A percentile compares a stretch with the other conserved stretches of the same genome.
Evolutionary conservation across 73 alveolate species (phyloP).

Genomic region (Durusdinium trenchii): DNA sequence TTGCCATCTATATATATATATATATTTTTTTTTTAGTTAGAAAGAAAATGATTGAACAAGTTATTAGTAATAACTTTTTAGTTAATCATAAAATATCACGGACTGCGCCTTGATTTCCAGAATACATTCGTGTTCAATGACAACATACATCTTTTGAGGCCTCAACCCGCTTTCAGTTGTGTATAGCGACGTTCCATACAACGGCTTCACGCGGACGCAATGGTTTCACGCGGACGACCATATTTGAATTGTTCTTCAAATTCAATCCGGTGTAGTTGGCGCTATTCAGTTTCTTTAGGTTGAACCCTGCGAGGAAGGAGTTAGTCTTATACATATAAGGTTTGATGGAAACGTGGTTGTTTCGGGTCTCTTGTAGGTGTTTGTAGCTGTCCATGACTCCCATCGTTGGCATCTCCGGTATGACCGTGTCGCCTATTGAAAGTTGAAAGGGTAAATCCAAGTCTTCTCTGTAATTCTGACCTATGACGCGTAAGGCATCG

Average conservation of each 20-base stretch:
- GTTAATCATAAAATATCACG: constrained; percentile 19
- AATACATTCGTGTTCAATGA: constrained; percentile 61
- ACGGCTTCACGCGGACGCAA: too few species aligned
- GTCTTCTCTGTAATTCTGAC: neutral
- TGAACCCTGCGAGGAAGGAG: constrained; percentile 51
- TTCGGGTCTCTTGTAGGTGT: constrained; percentile 45
- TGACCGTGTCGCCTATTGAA: constrained; percentile 21
- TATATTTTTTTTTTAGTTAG: too few species aligned
- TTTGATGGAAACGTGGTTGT: constrained; percentile 59
- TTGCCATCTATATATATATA: too few species aligned
- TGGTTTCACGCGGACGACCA: constrained; percentile 45
- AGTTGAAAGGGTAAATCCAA: constrained; percentile 19
- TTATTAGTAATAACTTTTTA: neutral
- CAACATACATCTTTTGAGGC: constrained; percentile 44
- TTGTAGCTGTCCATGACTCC: constrained; percentile 42
- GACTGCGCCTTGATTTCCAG: constrained; percentile 26
- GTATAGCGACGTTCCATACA: constrained; percentile 21
- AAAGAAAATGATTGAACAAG: too few species aligned
- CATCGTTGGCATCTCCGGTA: constrained; percentile 65
- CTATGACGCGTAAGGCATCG: neutral
- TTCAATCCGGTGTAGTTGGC: constrained; percentile 46
- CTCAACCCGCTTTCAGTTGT: constrained; percentile 21
- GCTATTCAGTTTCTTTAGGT: neutral
- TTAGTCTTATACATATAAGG: constrained; percentile 47
- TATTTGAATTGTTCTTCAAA: constrained; percentile 45